Evolutionary conservation across 169 alveolate species (phyloP).

Genomic region (Plasmodium cynomolgi): DNA sequence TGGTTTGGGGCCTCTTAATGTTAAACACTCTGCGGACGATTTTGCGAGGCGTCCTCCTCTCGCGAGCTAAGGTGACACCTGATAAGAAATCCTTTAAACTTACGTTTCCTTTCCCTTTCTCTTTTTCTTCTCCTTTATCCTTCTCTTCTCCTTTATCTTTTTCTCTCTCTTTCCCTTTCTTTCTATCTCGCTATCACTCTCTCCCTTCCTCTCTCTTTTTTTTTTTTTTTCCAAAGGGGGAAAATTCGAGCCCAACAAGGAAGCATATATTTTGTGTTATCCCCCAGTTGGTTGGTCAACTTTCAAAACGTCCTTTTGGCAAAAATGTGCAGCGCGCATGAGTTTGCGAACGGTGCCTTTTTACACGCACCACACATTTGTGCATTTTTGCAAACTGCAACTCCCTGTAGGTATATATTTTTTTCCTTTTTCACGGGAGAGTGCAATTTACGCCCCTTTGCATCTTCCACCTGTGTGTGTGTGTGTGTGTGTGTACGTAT

Average conservation of each 20-base stretch:
- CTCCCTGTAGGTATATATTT: neutral
- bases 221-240: neutral
- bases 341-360: neutral
- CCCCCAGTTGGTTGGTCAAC: neutral
- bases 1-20: neutral
- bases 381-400: neutral
- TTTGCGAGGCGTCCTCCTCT: neutral
- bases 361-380: neutral
- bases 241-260: neutral
- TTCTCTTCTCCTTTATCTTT: neutral
- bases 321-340: neutral
- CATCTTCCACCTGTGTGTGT: neutral
- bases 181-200: neutral
- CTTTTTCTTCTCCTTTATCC: neutral
- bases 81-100: neutral
- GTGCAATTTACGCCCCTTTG: constrained; percentile 5
- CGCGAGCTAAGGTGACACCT: neutral
- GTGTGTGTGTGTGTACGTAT: neutral
- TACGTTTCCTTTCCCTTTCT: neutral
- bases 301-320: neutral
- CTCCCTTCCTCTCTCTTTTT: neutral
- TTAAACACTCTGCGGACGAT: neutral
- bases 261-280: neutral
- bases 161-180: neutral
- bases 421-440: neutral